A percentile compares a stretch with the other conserved stretches of the same genome.
Conservation (phyloP, 1,139 yeast genomes). For the Wickerhamiella infanticola region DNA sequence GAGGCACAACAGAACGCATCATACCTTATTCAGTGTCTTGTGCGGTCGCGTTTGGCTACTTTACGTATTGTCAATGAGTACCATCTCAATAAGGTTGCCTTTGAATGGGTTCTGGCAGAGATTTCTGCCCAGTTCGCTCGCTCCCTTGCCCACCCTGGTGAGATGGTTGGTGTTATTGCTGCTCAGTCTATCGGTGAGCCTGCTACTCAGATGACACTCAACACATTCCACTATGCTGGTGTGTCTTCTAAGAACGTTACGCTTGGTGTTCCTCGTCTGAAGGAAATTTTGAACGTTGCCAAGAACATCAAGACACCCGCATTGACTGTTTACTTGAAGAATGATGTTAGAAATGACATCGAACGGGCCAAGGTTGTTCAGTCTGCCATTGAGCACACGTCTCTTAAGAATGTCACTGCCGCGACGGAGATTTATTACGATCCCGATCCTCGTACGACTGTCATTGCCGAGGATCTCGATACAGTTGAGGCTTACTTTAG, state of each 20-base stretch:
- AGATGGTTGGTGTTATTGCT: conserved; percentile 98
- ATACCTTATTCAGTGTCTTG: conserved; percentile 71
- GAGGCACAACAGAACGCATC: conserved; percentile 95
- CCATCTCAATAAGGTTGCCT: conserved; percentile 68
- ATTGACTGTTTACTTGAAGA: conserved; percentile 73
- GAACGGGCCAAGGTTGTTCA: conserved; percentile 90
- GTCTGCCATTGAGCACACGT: conserved; percentile 93
- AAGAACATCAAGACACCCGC: conserved; percentile 98
- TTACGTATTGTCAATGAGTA: conserved; percentile 88
- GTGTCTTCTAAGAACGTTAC: conserved; percentile 98
- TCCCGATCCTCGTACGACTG: conserved; percentile 94
- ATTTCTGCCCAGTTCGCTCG: conserved; percentile 86
- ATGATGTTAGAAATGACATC: conserved; percentile 70
- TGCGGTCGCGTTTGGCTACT: conserved; percentile 81
- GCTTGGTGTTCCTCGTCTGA: conserved; percentile 97
- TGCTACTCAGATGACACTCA: conserved; percentile 97
- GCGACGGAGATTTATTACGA: conserved; percentile 95
- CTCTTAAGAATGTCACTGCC: conserved; percentile 88
- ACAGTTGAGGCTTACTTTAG: conserved; percentile 95
- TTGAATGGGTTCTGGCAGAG: conserved; percentile 93
- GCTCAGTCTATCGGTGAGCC: conserved; percentile 99
- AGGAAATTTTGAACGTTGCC: conserved; percentile 97
- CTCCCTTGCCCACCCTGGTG: conserved; percentile 95
- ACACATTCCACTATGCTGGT: conserved; percentile 99
- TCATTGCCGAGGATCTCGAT: conserved; percentile 90